A percentile compares a stretch with the other conserved stretches of the same genome.
Evolutionary conservation across 2,329 filamentous ascomycete genomes (phyloP).

Genomic region (Alternaria sp.): DNA sequence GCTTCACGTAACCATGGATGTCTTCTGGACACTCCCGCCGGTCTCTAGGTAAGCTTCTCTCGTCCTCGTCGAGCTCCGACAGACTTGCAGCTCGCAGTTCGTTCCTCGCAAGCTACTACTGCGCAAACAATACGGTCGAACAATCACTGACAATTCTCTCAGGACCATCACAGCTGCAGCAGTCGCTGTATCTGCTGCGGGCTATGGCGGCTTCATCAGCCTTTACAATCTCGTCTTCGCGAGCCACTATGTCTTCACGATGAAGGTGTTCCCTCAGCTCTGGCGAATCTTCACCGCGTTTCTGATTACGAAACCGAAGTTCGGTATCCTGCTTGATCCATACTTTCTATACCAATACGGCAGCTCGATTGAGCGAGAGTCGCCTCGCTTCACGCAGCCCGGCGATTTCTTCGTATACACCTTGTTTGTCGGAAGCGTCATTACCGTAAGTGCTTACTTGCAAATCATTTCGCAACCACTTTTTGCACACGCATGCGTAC

Average conservation of each 20-base stretch:
- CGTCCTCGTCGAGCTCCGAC: constrained; percentile 8
- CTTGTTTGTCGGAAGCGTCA: constrained; percentile 73
- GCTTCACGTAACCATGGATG: constrained; percentile 59
- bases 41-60: constrained; percentile 67
- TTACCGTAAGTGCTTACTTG: constrained; percentile 72
- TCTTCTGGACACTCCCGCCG: constrained; percentile 71
- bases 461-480: constrained; percentile 24
- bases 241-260: constrained; percentile 62
- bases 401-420: constrained; percentile 85
- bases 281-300: constrained; percentile 69
- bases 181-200: constrained; percentile 68
- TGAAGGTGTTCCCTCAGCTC: constrained; percentile 62
- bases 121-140: constrained; percentile 2
- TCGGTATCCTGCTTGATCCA: constrained; percentile 73
- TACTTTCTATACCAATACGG: constrained; percentile 83
- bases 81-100: background rate
- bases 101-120: background rate
- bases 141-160: constrained; percentile 56
- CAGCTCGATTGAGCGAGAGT: constrained; percentile 74
- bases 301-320: constrained; percentile 63
- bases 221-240: constrained; percentile 64
- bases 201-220: constrained; percentile 66
- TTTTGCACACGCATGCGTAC: constrained; percentile 31
- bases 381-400: constrained; percentile 74
- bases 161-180: constrained; percentile 74